phyloP scores from a whole-genome alignment of 306 rosid genomes.

The Myrica gale region DNA sequence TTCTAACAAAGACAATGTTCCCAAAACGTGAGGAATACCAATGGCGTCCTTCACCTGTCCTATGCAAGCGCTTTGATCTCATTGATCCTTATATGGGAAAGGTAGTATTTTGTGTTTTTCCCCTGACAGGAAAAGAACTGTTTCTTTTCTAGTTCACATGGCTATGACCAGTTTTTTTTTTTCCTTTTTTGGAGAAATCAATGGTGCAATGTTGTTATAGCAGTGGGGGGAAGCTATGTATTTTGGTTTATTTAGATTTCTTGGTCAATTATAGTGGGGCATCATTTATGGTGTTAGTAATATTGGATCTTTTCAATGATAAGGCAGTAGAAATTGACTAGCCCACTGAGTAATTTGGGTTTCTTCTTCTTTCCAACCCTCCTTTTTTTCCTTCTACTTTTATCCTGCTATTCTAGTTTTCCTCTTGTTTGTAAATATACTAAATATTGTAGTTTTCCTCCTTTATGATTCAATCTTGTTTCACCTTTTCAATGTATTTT shows the following conservation, averaged over 20 bases:
- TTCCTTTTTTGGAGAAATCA: no score
- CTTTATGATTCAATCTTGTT: slow-evolving; percentile 9
- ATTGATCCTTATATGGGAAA: slow-evolving; percentile 96
- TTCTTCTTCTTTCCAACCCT: neutral
- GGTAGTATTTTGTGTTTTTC: slow-evolving; percentile 40
- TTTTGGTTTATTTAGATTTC: neutral
- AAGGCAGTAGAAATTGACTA: neutral
- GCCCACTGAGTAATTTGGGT: neutral
- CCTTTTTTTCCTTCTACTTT: neutral
- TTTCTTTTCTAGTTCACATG: no score
- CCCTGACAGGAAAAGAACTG: neutral
- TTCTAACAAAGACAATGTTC: slow-evolving; percentile 45
- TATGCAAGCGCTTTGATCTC: slow-evolving; percentile 98
- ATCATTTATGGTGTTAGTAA: neutral
- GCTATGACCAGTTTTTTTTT: no score
- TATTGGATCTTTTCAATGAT: neutral
- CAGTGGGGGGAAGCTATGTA: neutral
- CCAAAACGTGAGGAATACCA: slow-evolving; percentile 85
- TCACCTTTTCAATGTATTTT: slow-evolving; percentile 13
- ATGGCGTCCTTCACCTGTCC: slow-evolving; percentile 89
- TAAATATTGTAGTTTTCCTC: slow-evolving; percentile 2
- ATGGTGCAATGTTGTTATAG: neutral
- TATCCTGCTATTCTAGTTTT: slow-evolving; percentile 19
- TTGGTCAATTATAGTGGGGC: neutral
- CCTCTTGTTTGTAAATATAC: neutral